A percentile compares a stretch with the other conserved stretches of the same genome.
These are phyloP conservation scores for Verticillium zaregamsianum DNA, from an alignment of 2,329 filamentous ascomycete species.

Conservation along the genomic window DNA sequence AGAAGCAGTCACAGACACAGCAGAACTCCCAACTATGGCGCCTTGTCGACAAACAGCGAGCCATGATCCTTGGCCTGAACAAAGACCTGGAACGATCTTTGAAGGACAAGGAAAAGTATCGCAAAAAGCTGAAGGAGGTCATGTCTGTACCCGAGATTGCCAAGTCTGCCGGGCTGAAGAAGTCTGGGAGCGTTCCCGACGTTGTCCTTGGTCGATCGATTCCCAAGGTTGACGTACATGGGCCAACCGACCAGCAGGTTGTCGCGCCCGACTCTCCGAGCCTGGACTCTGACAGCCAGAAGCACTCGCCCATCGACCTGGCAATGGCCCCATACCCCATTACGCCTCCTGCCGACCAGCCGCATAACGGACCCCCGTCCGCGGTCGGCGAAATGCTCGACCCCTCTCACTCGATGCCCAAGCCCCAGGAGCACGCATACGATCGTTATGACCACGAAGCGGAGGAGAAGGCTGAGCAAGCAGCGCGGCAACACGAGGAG, in stretches of 20 bases:
- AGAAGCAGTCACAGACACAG: constrained; percentile 82
- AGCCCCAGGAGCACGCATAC: constrained; percentile 54
- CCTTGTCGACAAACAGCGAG: constrained; percentile 90
- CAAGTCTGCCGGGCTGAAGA: constrained; percentile 17
- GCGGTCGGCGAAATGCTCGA: constrained; percentile 48
- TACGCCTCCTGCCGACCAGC: constrained; percentile 55
- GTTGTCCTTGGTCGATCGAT: constrained; percentile 15
- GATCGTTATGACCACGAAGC: constrained; percentile 53
- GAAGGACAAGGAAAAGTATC: constrained; percentile 93
- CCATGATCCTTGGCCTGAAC: constrained; percentile 90
- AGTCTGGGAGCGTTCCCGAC: constrained; percentile 6
- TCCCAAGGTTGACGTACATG: constrained; percentile 20
- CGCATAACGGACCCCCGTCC: constrained; percentile 30
- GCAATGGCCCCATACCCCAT: constrained; percentile 60
- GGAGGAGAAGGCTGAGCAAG: constrained; percentile 43
- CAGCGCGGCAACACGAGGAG: constrained; percentile 40
- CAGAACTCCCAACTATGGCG: constrained; percentile 95
- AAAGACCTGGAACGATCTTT: constrained; percentile 87
- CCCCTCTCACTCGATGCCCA: constrained; percentile 56
- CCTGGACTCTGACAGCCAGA: constrained; percentile 45
- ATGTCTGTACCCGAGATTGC: constrained; percentile 36
- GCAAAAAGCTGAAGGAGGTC: constrained; percentile 81
- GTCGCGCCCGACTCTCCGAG: constrained; percentile 43
- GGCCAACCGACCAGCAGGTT: constrained; percentile 24
- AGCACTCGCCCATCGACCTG: constrained; percentile 56